Conservation (phyloP, 345 rosid species). For the Laguncularia racemosa region DNA sequence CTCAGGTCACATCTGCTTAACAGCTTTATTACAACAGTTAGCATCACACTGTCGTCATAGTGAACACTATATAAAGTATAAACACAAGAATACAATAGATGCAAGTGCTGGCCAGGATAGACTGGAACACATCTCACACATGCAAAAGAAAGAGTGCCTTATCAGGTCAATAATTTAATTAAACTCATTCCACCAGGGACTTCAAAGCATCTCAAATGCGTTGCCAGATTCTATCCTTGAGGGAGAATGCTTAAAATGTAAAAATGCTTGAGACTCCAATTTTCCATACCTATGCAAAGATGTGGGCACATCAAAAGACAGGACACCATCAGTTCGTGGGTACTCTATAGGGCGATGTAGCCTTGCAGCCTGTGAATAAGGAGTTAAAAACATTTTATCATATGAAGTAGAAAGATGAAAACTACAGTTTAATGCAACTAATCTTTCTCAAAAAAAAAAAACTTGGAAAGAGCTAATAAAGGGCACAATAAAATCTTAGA, state of each 20-base stretch:
- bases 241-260: not conserved
- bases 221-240: not conserved
- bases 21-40: too few species aligned
- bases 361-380: constrained; percentile 49
- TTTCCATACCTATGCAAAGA: constrained; percentile 75
- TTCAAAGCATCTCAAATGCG: not conserved
- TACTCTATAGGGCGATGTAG: constrained; percentile 58
- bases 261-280: not conserved
- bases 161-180: too few species aligned
- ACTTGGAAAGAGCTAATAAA: too few species aligned
- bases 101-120: too few species aligned
- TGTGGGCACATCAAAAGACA: constrained; percentile 84
- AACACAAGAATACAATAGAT: too few species aligned
- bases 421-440: not conserved
- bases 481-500: too few species aligned
- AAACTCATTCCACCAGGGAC: too few species aligned
- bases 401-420: not conserved
- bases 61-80: too few species aligned
- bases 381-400: not conserved
- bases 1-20: too few species aligned
- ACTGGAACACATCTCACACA: too few species aligned
- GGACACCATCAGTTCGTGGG: constrained; percentile 78
- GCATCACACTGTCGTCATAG: too few species aligned
- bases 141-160: too few species aligned
- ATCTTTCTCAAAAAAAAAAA: not conserved